phyloP scores from a whole-genome alignment of 768 basidiomycete genomes.

The Lactifluus echinatus region DNA sequence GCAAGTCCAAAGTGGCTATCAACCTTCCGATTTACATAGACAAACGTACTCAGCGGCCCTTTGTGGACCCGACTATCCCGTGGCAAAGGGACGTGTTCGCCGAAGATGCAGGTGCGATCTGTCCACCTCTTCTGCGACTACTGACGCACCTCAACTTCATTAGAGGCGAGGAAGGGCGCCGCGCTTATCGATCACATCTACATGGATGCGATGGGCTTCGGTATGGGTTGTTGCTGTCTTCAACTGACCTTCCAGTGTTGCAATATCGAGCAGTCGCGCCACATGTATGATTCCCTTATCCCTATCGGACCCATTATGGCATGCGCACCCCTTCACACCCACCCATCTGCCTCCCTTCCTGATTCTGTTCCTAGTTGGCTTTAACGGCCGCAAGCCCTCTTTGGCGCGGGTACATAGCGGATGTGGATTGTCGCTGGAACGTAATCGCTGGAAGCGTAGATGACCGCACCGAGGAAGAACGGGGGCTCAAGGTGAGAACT shows the following conservation, averaged over 20 bases:
- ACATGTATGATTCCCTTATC: slow-evolving; percentile 93
- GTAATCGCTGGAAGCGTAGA: slow-evolving; percentile 99
- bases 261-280: slow-evolving; percentile 83
- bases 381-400: slow-evolving; percentile 90
- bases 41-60: slow-evolving; percentile 76
- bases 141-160: slow-evolving; percentile 9
- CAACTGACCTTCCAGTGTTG: slow-evolving; percentile 98
- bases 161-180: slow-evolving; percentile 86
- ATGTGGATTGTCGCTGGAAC: slow-evolving; percentile 98
- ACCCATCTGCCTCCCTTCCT: neutral
- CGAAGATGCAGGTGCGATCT: slow-evolving; percentile 66
- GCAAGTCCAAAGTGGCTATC: slow-evolving; percentile 91
- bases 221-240: slow-evolving; percentile 98
- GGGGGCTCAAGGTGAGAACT: slow-evolving; percentile 63
- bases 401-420: slow-evolving; percentile 90
- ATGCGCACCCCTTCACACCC: slow-evolving; percentile 18
- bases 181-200: slow-evolving; percentile 89
- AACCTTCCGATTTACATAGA: slow-evolving; percentile 93
- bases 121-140: too few species aligned
- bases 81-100: slow-evolving; percentile 76
- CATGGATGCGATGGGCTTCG: slow-evolving; percentile 99
- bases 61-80: slow-evolving; percentile 88
- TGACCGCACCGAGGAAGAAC: slow-evolving; percentile 92
- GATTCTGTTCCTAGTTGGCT: slow-evolving; percentile 54
- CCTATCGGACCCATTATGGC: slow-evolving; percentile 96